These are phyloP conservation scores for Phoma sp. DNA, from an alignment of 2,329 filamentous ascomycete genomes.

Conservation along the genomic window DNA sequence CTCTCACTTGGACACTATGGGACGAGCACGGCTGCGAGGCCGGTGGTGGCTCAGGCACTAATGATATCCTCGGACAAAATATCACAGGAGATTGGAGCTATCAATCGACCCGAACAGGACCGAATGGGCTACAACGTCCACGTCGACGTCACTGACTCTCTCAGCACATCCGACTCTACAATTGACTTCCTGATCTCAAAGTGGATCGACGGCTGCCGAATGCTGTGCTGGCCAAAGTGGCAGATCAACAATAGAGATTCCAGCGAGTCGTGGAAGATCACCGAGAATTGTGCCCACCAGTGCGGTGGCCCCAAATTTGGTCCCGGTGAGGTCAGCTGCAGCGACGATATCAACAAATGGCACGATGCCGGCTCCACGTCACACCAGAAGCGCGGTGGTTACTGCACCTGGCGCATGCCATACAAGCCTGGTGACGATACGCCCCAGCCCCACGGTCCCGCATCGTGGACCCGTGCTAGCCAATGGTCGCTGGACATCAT, in stretches of 20 bases:
- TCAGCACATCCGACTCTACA: background rate
- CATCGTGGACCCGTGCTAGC: background rate
- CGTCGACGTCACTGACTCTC: background rate
- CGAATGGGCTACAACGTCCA: background rate
- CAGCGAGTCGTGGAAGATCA: background rate
- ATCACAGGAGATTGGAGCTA: background rate
- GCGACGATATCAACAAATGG: constrained; percentile 4
- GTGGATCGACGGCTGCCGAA: background rate
- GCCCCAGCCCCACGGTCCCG: background rate
- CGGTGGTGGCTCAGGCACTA: background rate
- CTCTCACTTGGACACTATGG: constrained; percentile 12
- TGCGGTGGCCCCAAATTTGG: background rate
- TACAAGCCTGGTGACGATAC: background rate
- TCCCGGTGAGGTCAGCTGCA: background rate
- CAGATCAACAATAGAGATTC: background rate
- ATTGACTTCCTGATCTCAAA: constrained; percentile 5
- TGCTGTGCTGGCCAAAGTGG: background rate
- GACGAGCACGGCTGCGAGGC: constrained; percentile 15
- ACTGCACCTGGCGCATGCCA: constrained; percentile 6
- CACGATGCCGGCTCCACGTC: background rate
- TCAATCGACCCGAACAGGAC: background rate
- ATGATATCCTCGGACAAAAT: background rate
- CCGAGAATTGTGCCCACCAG: background rate
- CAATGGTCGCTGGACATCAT: constrained; percentile 21
- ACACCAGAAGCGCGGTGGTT: constrained; percentile 9